Base-by-base conservation (phyloP, 805 yeast genomes). In the Candida hispaniensis region DNA sequence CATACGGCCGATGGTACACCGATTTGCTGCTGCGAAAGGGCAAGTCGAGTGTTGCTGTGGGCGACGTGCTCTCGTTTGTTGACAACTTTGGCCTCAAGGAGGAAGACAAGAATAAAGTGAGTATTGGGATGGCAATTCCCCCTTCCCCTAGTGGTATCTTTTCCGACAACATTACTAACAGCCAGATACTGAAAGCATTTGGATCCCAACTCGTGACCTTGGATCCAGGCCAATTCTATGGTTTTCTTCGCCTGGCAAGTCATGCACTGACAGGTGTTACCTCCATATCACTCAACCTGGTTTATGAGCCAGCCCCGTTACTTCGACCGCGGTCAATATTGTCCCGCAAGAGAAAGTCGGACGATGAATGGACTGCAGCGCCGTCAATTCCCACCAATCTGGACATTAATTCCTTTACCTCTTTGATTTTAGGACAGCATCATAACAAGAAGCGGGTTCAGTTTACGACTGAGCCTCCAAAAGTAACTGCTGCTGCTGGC, bases 1-100 rank as follows among this genome's bases (percentile, higher is more conserved):
- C 95, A 1, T 88, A 88, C 55, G 70, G 88, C 46, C 64, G 95
- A 45, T 88, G 98, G 98, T 88, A 86, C 55, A 78, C 83, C 45
- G 86, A 82, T 49, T 72, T 88, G 18, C 67, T 79, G 21, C 66
- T 79, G 27, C 69, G 86, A 35, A 78, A 79, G 43, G 56, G 50
- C 42, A 74, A 75, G 22, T 66, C 75, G 41, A 59, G 80, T 18
- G 73, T 88, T 6, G 65, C 75, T 4, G 59, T 88, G 43, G 68
- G 65, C 7, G 97, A 91, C 52, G 80, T 82, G n/a, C 74, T 79
- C 55, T 61, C 61, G 29, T 88, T 88, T 52, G 61, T 91, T 40
- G 64, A 67, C 47, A 86, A 88, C 54, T 88, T 88, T 61, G 75
- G 72, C 38, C 58, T 88, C 9, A 49, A 73, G 2, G 65, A 64